phyloP scores from a whole-genome alignment of 768 basidiomycete species.

The Xerocomus spinulosus region DNA sequence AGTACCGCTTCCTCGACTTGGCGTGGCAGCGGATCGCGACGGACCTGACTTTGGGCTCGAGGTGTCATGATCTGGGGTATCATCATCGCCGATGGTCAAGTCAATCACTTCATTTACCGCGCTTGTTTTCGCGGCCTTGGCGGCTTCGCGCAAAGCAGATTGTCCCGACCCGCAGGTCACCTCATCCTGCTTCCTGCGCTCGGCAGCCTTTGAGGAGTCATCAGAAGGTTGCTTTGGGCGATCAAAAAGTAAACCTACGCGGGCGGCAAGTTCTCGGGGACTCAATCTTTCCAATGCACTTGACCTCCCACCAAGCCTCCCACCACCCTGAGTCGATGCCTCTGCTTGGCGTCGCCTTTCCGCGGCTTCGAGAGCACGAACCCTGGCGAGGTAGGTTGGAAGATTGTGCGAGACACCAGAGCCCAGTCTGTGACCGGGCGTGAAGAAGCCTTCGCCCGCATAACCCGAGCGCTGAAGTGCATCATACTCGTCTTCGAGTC shows the following conservation, averaged over 20 bases:
- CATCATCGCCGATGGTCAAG: slow-evolving; percentile 40
- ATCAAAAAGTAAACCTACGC: slow-evolving; percentile 35
- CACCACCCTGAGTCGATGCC: slow-evolving; percentile 45
- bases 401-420: slow-evolving; percentile 60
- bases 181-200: slow-evolving; percentile 69
- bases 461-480: slow-evolving; percentile 76
- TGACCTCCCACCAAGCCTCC: slow-evolving; percentile 56
- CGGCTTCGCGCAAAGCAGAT: slow-evolving; percentile 54
- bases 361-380: slow-evolving; percentile 73
- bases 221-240: background rate
- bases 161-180: slow-evolving; percentile 66
- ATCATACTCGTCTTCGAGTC: slow-evolving; percentile 82
- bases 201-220: slow-evolving; percentile 64
- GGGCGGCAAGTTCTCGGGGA: slow-evolving; percentile 68
- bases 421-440: slow-evolving; percentile 71
- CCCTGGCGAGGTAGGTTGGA: slow-evolving; percentile 58
- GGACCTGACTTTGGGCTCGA: slow-evolving; percentile 31
- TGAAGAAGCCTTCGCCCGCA: slow-evolving; percentile 86
- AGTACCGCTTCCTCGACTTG: background rate
- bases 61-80: background rate
- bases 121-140: slow-evolving; percentile 66
- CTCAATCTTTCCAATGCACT: slow-evolving; percentile 40
- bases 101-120: slow-evolving; percentile 57
- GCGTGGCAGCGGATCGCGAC: background rate
- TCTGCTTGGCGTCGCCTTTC: slow-evolving; percentile 59